Conservation (phyloP, 306 rosid genomes). For the Ceratonia siliqua region DNA sequence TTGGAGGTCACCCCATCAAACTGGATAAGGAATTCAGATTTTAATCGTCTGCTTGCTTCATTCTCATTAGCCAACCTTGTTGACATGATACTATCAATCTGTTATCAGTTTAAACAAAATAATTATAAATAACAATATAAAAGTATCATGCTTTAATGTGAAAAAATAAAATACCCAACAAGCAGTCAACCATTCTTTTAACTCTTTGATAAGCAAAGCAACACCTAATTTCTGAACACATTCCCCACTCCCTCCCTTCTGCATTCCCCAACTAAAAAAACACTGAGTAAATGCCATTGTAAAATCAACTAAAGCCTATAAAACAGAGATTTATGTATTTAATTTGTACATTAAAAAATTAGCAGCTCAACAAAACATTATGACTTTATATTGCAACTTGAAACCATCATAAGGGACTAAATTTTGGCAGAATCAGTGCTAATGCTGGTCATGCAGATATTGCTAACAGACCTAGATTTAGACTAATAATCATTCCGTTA, state of each 20-base stretch:
- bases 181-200: background rate
- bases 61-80: slow-evolving; percentile 78
- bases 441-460: background rate
- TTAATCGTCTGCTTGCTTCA: slow-evolving; percentile 95
- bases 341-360: slow-evolving; percentile 7
- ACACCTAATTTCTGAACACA: background rate
- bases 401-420: slow-evolving; percentile 6
- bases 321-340: background rate
- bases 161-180: background rate
- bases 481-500: slow-evolving; percentile 1
- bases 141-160: slow-evolving; percentile 12
- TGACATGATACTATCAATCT: slow-evolving; percentile 98
- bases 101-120: slow-evolving; percentile 29
- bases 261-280: background rate
- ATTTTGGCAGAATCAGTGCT: slow-evolving; percentile 14
- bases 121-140: background rate
- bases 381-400: slow-evolving; percentile 2
- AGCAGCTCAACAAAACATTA: slow-evolving; percentile 9
- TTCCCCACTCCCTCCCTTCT: background rate
- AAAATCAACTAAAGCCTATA: background rate
- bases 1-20: slow-evolving; percentile 97
- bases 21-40: slow-evolving; percentile 95
- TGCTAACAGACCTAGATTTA: slow-evolving; percentile 1
- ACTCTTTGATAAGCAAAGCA: background rate
- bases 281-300: background rate